Evolutionary conservation across 345 rosid genomes (phyloP).

Genomic region (Stellera chamaejasme): DNA sequence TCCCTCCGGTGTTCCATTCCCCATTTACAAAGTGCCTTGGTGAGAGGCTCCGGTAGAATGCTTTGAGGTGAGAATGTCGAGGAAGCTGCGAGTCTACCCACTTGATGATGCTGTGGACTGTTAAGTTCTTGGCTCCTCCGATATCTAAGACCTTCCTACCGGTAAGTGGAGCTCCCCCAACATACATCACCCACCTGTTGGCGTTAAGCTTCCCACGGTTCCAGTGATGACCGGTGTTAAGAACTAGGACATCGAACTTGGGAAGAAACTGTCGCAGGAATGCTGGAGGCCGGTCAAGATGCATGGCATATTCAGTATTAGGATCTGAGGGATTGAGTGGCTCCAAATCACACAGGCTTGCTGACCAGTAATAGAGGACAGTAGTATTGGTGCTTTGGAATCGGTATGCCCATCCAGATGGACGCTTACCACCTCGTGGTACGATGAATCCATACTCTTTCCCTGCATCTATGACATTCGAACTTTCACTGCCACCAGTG

Average conservation of each 20-base stretch:
- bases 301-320: conserved; percentile 53
- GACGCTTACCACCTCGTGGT: conserved; percentile 40
- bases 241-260: conserved; percentile 46
- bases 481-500: conserved; percentile 43
- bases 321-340: conserved; percentile 40
- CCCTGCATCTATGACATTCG: conserved; percentile 46
- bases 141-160: conserved; percentile 42
- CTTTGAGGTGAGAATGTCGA: conserved; percentile 37
- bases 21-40: conserved; percentile 73
- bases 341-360: conserved; percentile 50
- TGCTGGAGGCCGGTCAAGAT: conserved; percentile 70
- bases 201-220: conserved; percentile 55
- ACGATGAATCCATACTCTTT: conserved; percentile 41
- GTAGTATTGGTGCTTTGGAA: conserved; percentile 61
- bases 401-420: conserved; percentile 70
- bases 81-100: conserved; percentile 70
- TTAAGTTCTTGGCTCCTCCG: conserved; percentile 55
- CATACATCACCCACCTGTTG: conserved; percentile 62
- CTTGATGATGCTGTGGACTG: conserved; percentile 50
- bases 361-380: conserved; percentile 70
- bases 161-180: conserved; percentile 37
- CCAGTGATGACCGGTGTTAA: conserved; percentile 81
- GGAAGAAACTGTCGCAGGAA: conserved; percentile 49
- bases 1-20: conserved; percentile 74
- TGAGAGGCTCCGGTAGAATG: conserved; percentile 60